Base-by-base conservation (phyloP, 148 eudicot genomes). In the Euryodendron excelsum region DNA sequence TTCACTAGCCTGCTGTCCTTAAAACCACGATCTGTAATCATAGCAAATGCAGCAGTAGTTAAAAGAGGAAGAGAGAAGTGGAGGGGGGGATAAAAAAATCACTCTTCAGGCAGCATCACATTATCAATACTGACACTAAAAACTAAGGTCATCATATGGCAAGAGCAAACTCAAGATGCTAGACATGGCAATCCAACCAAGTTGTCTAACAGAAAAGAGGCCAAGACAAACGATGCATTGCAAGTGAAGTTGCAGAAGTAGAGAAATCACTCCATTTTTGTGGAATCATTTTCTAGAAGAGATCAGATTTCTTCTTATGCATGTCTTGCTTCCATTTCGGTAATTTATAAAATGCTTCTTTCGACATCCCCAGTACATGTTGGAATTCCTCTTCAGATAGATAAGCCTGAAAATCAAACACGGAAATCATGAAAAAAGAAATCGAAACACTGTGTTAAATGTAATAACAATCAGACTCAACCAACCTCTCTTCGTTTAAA, bases 251-350 rank as follows among this genome's bases (percentile, higher is more conserved):
- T 48, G 58, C 55, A 56, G 2, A 79, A 39, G 53, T 17, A 69
- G 45, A 80, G 59, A 66, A 6, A 80, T 48, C 20, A 41, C 63
- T 30, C 53, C 20, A 17, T 47, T 59, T 41, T 60, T 23, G 53
- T 20, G 1, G 36, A 75, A 41, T 41, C n/a, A 21, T 36, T 76
- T 23, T 28, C 82, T 90, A 96, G 80, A 96, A 96, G 82, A 96
- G 92, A 86, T 96, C 99, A 11, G 84, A 80, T 79, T 93, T 96
- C 89, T 78, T 93, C 85, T 96, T 96, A 64, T 82, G 91, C 92
- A 90, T 76, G 85, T 96, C 99, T 87, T 96, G 98, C 91, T 96
- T 96, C 99, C 99, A 96, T 81, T 87, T 89, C 0, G 99, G 99
- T 85, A 93, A 81, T 80, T 91, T 90, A 80, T 87, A 87, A 78